Conservation (phyloP, 352 stramenopile genomes). For the Phytophthora colocasiae region DNA sequence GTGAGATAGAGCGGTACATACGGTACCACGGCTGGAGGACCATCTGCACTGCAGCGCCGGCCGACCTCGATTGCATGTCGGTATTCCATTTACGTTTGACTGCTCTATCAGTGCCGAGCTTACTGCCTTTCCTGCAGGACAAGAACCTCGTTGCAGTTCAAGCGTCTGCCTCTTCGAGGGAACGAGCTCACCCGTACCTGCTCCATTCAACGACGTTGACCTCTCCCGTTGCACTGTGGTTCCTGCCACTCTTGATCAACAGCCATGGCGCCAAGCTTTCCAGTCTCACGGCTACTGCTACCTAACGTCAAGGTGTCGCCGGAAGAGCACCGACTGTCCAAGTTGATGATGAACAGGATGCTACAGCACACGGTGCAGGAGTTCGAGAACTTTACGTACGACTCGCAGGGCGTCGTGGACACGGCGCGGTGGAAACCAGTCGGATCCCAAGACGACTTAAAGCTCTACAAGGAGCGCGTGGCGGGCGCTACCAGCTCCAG, state of each 20-base stretch:
- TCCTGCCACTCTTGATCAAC: constrained; percentile 7
- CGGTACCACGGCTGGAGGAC: constrained; percentile 4
- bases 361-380: constrained; percentile 52
- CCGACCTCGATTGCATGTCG: not conserved
- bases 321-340: constrained; percentile 44
- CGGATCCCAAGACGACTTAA: constrained; percentile 51
- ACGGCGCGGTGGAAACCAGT: constrained; percentile 48
- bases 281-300: constrained; percentile 55
- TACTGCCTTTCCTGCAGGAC: constrained; percentile 13
- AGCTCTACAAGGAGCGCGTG: constrained; percentile 57
- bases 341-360: constrained; percentile 53
- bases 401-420: constrained; percentile 47
- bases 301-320: constrained; percentile 48
- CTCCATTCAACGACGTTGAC: not conserved
- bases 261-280: constrained; percentile 50
- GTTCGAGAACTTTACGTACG: constrained; percentile 53
- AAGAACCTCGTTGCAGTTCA: constrained; percentile 12
- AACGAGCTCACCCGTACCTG: constrained; percentile 9
- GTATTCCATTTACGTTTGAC: not conserved
- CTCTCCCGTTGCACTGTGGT: not conserved
- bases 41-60: constrained; percentile 7
- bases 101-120: not conserved
- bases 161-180: constrained; percentile 26
- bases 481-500: constrained; percentile 33
- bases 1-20: constrained; percentile 8